Evolutionary conservation across 2,329 filamentous ascomycete genomes (phyloP).

Genomic region (Hypocrella siamensis): DNA sequence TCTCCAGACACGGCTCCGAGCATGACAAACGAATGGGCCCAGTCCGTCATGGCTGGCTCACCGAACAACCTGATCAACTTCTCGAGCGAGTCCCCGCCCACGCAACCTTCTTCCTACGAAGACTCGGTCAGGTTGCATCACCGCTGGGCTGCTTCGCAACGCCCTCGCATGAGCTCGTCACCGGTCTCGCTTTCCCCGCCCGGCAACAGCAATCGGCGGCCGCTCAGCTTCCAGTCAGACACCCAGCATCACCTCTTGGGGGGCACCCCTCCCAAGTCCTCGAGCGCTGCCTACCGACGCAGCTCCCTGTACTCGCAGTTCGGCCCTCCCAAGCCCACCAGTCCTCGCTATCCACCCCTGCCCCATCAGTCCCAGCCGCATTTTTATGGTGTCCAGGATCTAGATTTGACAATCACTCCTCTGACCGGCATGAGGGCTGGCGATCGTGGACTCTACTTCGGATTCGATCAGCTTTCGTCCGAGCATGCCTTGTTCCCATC

Average conservation of each 20-base stretch:
- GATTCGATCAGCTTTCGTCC: slow-evolving; percentile 57
- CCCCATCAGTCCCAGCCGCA: slow-evolving; percentile 64
- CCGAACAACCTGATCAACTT: slow-evolving; percentile 36
- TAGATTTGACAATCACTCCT: slow-evolving; percentile 51
- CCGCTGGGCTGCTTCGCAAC: slow-evolving; percentile 29
- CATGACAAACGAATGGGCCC: slow-evolving; percentile 29
- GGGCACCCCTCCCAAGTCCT: slow-evolving; percentile 21
- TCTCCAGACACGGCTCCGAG: slow-evolving; percentile 31
- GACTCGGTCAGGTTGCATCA: slow-evolving; percentile 27
- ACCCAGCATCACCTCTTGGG: slow-evolving; percentile 22
- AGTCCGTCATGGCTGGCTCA: slow-evolving; percentile 27
- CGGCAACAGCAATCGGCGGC: slow-evolving; percentile 20
- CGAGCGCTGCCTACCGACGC: slow-evolving; percentile 21
- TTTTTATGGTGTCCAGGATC: slow-evolving; percentile 60
- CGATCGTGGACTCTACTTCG: slow-evolving; percentile 61
- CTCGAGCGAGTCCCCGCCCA: slow-evolving; percentile 35
- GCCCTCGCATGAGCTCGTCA: slow-evolving; percentile 27
- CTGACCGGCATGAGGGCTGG: slow-evolving; percentile 43
- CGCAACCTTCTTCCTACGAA: slow-evolving; percentile 35
- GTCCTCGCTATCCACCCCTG: slow-evolving; percentile 40
- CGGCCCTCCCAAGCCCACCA: slow-evolving; percentile 24
- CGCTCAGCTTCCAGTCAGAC: slow-evolving; percentile 40
- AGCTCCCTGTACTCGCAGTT: slow-evolving; percentile 37
- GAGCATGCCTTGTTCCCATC: slow-evolving; percentile 17
- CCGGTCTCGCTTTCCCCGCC: slow-evolving; percentile 25